Evolutionary conservation across 495 filamentous ascomycete species (phyloP).

Genomic region (Hypoxylon perforatum): DNA sequence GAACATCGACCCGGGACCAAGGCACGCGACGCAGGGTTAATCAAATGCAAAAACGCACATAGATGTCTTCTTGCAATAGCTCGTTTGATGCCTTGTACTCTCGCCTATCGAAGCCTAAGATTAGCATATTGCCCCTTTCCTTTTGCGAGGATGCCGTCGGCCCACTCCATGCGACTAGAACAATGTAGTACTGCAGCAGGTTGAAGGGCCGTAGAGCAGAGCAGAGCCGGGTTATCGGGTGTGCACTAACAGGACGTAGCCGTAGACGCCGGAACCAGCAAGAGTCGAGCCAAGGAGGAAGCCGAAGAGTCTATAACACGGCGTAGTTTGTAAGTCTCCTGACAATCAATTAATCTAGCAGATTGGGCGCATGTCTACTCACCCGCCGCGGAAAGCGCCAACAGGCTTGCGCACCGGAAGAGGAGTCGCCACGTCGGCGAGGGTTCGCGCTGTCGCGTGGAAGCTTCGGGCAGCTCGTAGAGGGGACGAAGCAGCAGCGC

Average conservation of each 20-base stretch:
- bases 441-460: conserved; percentile 59
- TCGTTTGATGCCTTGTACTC: conserved; percentile 96
- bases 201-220: neutral
- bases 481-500: conserved; percentile 38
- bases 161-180: neutral
- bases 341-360: neutral
- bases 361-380: conserved; percentile 49
- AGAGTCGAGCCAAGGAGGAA: conserved; percentile 89
- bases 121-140: conserved; percentile 29
- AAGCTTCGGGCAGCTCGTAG: conserved; percentile 49
- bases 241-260: conserved; percentile 74
- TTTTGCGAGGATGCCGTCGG: neutral
- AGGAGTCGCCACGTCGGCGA: conserved; percentile 54
- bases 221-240: neutral
- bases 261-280: conserved; percentile 84
- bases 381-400: conserved; percentile 94
- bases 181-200: neutral
- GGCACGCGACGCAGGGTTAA: conserved; percentile 42
- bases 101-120: conserved; percentile 51
- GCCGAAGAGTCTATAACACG: conserved; percentile 77
- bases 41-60: conserved; percentile 75
- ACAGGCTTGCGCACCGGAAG: conserved; percentile 82
- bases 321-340: conserved; percentile 19
- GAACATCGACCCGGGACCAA: conserved; percentile 26
- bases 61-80: conserved; percentile 94